Conservation (phyloP, 176 grass and related monocot species). For the Carex scoparia region DNA sequence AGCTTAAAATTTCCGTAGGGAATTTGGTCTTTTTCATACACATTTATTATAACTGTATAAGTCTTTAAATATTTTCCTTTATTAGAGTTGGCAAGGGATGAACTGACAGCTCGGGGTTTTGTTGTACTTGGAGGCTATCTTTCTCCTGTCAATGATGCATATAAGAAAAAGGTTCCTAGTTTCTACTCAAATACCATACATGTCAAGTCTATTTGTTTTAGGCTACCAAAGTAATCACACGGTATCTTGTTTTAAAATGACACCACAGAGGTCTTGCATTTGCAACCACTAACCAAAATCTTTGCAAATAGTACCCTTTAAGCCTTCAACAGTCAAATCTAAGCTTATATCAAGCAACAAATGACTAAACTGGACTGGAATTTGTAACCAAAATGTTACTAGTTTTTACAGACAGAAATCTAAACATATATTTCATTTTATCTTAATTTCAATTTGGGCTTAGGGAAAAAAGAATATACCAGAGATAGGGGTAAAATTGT, state of each 20-base stretch:
- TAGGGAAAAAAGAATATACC: neutral
- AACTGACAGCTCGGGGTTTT: constrained; percentile 49
- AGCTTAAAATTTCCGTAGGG: neutral
- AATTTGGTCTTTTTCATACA: neutral
- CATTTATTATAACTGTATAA: neutral
- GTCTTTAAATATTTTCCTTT: neutral
- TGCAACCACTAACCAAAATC: neutral
- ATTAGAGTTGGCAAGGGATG: constrained; percentile 81
- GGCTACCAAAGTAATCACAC: neutral
- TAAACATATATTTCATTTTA: neutral
- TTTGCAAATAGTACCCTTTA: neutral
- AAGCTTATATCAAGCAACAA: neutral
- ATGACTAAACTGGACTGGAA: neutral
- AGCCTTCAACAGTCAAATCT: neutral
- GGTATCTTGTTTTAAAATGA: neutral
- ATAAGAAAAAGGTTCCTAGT: constrained; percentile 64
- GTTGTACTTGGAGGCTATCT: constrained; percentile 61
- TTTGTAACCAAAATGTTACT: neutral
- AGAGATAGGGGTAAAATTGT: neutral
- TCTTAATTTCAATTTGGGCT: neutral
- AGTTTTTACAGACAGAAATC: no score
- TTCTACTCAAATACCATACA: neutral
- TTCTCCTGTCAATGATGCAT: constrained; percentile 90
- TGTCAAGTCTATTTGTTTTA: neutral
- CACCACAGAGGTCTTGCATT: neutral